Base-by-base conservation (phyloP, 768 basidiomycete genomes). In the Crucibulum laeve region DNA sequence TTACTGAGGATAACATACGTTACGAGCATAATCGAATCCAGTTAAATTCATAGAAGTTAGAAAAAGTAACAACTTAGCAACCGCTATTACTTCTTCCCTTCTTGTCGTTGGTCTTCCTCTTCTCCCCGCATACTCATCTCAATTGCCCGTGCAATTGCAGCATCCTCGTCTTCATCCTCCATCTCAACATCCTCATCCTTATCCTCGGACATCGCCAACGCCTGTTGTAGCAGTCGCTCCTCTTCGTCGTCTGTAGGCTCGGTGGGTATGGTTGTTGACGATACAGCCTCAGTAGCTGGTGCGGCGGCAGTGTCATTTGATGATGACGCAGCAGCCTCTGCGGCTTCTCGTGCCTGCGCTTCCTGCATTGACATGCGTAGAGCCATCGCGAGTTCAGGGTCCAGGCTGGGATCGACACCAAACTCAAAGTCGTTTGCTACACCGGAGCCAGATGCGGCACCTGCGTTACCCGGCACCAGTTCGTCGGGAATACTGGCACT, bases 331-430 rank as follows among this genome's bases (percentile, higher is more conserved):
- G 72, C 67, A 14, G 77, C 69, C 39, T 71, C 78, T 8, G 71
- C 76, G 4, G 71, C 73, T 60, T 78, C 74, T 10, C 93, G 83
- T 14, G 90, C 91, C 56, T 84, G 82, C 40, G 92, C 91, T 59
- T 96, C 93, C 68, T 95, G 90, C 77, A 98, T 82, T 1, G 94
- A 97, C 89, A 98, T 91, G 25, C 94, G 87, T 32, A 99, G 77
- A 7, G 93, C 95, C 91, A 97, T 92, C 2, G 96, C 95, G 37
- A 99, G 74, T 61, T 98, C 95, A 0, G 95, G 95, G 59, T 98
- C 95, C 47, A 97, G 73, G 59, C 82, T 91, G 3, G 96, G 95
- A 63, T 98, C 96, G 4, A 99, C 84, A 40, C 89, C 90, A 53
- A 92, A 94, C 57, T 91, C 91, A 53, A 89, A 92, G 54, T 71